Evolutionary conservation across 2,329 filamentous ascomycete genomes (phyloP).

Genomic region (Plectosphaerella sp.): DNA sequence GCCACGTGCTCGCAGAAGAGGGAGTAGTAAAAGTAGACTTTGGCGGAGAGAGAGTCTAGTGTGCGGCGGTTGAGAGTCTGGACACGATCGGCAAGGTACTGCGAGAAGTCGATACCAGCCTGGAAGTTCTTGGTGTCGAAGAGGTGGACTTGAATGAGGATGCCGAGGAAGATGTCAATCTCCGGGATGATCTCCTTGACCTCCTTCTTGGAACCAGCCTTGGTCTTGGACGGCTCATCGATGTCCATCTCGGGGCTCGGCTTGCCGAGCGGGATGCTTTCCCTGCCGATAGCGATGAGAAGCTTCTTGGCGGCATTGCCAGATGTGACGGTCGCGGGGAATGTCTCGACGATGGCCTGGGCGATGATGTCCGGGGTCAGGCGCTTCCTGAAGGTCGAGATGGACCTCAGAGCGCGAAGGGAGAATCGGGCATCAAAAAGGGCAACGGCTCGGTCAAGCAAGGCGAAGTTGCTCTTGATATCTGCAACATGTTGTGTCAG

Average conservation of each 20-base stretch:
- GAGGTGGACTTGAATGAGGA: conserved; percentile 81
- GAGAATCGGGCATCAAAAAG: conserved; percentile 95
- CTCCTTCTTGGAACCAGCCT: conserved; percentile 60
- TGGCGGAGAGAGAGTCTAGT: conserved; percentile 86
- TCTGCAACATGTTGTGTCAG: conserved; percentile 51
- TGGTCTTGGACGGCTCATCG: conserved; percentile 54
- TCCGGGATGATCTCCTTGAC: conserved; percentile 78
- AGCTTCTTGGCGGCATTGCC: conserved; percentile 66
- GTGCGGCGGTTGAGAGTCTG: conserved; percentile 89
- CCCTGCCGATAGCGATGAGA: conserved; percentile 64
- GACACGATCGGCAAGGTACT: conserved; percentile 76
- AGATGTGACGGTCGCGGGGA: conserved; percentile 56
- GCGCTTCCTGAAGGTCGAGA: conserved; percentile 92
- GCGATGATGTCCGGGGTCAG: conserved; percentile 77
- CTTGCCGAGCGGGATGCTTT: conserved; percentile 58
- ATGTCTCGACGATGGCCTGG: conserved; percentile 77
- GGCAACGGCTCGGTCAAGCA: conserved; percentile 86
- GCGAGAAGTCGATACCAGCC: conserved; percentile 79
- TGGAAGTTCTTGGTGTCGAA: conserved; percentile 81
- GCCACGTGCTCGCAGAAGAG: conserved; percentile 90
- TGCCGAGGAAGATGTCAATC: conserved; percentile 83
- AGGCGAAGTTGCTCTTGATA: conserved; percentile 88
- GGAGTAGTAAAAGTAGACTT: conserved; percentile 97
- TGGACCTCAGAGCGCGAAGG: conserved; percentile 87
- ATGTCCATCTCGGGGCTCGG: conserved; percentile 67